Conservation (phyloP, 345 rosid genomes). For the Jatropha curcas region DNA sequence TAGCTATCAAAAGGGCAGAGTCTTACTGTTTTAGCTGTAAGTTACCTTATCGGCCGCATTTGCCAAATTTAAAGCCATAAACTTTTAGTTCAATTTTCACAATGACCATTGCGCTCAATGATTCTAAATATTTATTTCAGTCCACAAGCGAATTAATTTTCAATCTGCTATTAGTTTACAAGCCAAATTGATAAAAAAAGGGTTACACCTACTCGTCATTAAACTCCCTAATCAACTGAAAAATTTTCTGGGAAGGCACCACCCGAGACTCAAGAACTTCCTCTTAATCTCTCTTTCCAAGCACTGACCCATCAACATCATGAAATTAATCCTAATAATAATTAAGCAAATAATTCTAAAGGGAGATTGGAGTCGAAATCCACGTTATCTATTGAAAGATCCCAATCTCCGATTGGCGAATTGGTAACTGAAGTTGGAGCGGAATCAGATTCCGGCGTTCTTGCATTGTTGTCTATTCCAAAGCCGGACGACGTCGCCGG, state of each 20-base stretch:
- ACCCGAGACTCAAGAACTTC: too few species aligned
- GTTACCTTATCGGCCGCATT: too few species aligned
- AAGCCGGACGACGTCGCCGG: conserved; percentile 36
- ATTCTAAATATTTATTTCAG: too few species aligned
- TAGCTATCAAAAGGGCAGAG: too few species aligned
- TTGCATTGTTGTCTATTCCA: conserved; percentile 26
- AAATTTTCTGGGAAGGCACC: not conserved
- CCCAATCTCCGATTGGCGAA: conserved; percentile 41
- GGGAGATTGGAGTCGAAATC: conserved; percentile 26
- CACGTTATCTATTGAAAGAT: conserved; percentile 20
- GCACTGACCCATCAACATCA: not conserved
- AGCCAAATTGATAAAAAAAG: not conserved
- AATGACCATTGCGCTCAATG: too few species aligned
- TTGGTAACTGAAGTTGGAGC: conserved; percentile 43
- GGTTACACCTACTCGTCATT: too few species aligned
- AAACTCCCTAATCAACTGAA: not conserved
- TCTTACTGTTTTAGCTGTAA: too few species aligned
- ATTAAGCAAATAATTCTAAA: conserved; percentile 22
- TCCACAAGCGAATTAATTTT: too few species aligned
- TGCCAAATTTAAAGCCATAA: too few species aligned
- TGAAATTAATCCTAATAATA: not conserved
- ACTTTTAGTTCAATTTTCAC: too few species aligned
- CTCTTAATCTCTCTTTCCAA: not conserved
- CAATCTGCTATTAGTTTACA: too few species aligned
- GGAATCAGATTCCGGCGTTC: conserved; percentile 46